Evolutionary conservation across 805 yeast genomes (phyloP).

Genomic region (Lipomyces sp.): DNA sequence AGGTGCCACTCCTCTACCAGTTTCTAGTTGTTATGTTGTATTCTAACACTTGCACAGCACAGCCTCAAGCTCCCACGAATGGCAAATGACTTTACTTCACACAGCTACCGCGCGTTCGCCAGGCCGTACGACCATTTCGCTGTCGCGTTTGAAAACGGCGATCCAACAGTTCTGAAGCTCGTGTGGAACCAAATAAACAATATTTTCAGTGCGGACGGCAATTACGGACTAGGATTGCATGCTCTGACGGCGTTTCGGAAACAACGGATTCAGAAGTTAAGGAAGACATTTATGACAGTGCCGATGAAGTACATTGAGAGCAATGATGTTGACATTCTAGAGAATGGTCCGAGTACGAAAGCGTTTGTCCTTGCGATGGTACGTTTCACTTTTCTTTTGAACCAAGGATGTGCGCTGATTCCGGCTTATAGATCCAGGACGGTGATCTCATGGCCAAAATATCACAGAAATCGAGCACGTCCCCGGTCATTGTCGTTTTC

Average conservation of each 20-base stretch:
- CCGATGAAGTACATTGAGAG: conserved; percentile 22
- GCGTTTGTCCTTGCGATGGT: conserved; percentile 26
- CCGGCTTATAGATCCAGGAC: conserved; percentile 16
- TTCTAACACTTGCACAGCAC: not conserved
- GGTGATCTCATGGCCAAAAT: conserved; percentile 21
- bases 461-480: conserved; percentile 16
- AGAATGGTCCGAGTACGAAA: conserved; percentile 21
- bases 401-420: not conserved
- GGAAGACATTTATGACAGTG: conserved; percentile 27
- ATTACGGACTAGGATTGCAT: conserved; percentile 21
- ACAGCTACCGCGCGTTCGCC: conserved; percentile 17
- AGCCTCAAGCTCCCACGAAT: conserved; percentile 18
- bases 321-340: conserved; percentile 25
- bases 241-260: conserved; percentile 32
- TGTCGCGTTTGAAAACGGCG: conserved; percentile 19
- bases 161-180: conserved; percentile 15
- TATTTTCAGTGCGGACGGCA: conserved; percentile 28
- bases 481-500: conserved; percentile 14
- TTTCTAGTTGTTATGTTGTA: not conserved
- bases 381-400: not conserved
- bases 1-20: conserved; percentile 1
- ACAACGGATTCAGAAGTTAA: conserved; percentile 19
- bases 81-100: conserved; percentile 18
- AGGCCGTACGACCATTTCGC: conserved; percentile 33
- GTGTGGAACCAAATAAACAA: conserved; percentile 29